Evolutionary conservation across 768 basidiomycete species (phyloP), one percentile per base, ranked within the genome.

Genomic region (Boletus pseudo-olivaceus): DNA sequence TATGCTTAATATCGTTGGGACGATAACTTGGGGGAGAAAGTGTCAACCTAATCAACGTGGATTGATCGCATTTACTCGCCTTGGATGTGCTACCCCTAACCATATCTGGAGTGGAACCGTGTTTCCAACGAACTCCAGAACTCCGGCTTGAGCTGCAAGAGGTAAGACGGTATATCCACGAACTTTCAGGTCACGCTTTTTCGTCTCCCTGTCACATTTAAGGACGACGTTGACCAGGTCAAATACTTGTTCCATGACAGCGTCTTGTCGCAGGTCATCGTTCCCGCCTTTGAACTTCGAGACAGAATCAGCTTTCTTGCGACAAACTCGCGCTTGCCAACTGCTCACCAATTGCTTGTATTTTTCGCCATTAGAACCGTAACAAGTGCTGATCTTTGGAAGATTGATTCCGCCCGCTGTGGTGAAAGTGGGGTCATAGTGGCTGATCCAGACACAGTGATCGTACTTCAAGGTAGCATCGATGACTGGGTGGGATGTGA

Each of bases 221-320:
- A 99, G 78, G 2, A 98, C 79, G 9, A 79, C 72, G 58, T 98
- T 98, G 52, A 94, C 88, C 19, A 98, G 78, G 19, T 83, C 83
- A 64, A 99, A 99, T 2, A 97, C 93, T 71, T 99, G 97, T 64
- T 98, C 93, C 95, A 99, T 98, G 49, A 98, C 93, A 1, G 95
- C 95, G 66, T 99, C 97, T 71, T 99, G 97, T 38, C 97, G 85
- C 43, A 97, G 68, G 63, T 99, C 97, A 61, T 99, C 97, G 10
- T 83, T 78, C 9, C 88, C 88, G 4, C 93, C 93, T 68, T 99
- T 98, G 73, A 93, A 95, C 93, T 96, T 37, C 33, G 6, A 20
- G 57, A 41, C 61, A 44, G n/a, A 2, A 23, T 59, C 20, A 61
- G 33, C 38, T 30, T 23, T 23, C 26, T 19, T 19, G 29, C 3